Evolutionary conservation across 2,329 filamentous ascomycete species (phyloP).

Genomic region (Fusarium domesticum): DNA sequence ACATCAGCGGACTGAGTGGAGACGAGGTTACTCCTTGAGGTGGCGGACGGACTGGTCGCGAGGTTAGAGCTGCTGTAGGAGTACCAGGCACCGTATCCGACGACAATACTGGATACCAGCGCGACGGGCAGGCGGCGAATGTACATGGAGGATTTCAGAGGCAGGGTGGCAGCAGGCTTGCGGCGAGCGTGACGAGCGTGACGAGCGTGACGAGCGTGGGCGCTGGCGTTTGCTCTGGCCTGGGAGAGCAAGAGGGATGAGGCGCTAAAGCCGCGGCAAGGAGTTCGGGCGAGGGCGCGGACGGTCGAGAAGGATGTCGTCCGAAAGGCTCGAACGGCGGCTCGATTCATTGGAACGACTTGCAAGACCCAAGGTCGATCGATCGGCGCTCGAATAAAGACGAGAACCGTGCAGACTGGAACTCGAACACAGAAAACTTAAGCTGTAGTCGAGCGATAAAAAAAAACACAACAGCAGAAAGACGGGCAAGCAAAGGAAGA

Average conservation of each 20-base stretch:
- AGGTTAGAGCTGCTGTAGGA: constrained; percentile 53
- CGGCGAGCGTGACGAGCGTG: constrained; percentile 41
- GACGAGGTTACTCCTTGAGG: constrained; percentile 42
- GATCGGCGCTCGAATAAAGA: not conserved
- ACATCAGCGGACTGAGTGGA: constrained; percentile 39
- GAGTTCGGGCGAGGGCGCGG: constrained; percentile 52
- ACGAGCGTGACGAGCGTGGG: constrained; percentile 43
- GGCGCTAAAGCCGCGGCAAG: constrained; percentile 41
- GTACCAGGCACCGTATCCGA: constrained; percentile 76
- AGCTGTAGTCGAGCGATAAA: not conserved
- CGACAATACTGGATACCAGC: constrained; percentile 62
- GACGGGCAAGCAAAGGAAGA: not conserved
- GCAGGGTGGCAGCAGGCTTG: constrained; percentile 33
- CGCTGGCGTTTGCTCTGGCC: constrained; percentile 50
- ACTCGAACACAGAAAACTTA: not conserved
- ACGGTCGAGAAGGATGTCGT: constrained; percentile 63
- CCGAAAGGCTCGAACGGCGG: constrained; percentile 64
- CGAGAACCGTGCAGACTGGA: not conserved
- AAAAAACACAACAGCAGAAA: not conserved
- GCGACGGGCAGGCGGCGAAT: constrained; percentile 65
- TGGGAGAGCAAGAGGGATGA: constrained; percentile 57
- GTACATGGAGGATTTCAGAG: constrained; percentile 71
- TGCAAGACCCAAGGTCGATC: constrained; percentile 13
- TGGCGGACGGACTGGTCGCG: constrained; percentile 28
- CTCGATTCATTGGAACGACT: constrained; percentile 66